A percentile compares a stretch with the other conserved stretches of the same genome.
These are phyloP conservation scores for Diplodia mutila DNA, from an alignment of 2,329 filamentous ascomycete species.

Conservation along the genomic window DNA sequence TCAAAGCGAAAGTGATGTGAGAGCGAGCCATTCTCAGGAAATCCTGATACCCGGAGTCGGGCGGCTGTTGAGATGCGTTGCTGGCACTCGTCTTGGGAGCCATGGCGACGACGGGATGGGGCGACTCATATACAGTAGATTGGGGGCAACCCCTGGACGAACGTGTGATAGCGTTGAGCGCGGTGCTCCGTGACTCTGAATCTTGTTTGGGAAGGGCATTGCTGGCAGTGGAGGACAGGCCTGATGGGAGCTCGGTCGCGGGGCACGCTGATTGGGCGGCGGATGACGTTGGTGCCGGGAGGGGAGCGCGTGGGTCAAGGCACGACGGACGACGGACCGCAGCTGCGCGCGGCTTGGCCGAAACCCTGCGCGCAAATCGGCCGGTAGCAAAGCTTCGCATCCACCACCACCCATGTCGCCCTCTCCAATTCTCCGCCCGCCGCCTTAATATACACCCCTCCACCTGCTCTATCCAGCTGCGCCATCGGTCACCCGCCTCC, in stretches of 20 bases:
- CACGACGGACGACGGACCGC: slow-evolving; percentile 16
- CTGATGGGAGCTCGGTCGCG: not conserved
- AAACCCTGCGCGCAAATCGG: slow-evolving; percentile 17
- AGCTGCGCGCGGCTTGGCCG: slow-evolving; percentile 12
- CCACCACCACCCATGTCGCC: slow-evolving; percentile 1
- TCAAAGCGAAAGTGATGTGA: slow-evolving; percentile 43
- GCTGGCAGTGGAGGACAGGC: not conserved
- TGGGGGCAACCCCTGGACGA: not conserved
- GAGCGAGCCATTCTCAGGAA: slow-evolving; percentile 43
- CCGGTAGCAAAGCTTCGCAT: slow-evolving; percentile 14
- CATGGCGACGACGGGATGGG: not conserved
- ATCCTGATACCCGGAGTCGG: not conserved
- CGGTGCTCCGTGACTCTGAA: not conserved
- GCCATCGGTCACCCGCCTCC: not conserved
- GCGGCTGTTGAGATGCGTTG: not conserved
- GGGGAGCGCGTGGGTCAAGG: slow-evolving; percentile 5
- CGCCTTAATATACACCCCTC: slow-evolving; percentile 15
- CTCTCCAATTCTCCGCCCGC: not conserved
- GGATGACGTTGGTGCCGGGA: slow-evolving; percentile 5
- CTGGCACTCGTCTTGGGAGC: slow-evolving; percentile 7
- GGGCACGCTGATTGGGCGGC: slow-evolving; percentile 12
- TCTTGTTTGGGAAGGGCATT: slow-evolving; percentile 15
- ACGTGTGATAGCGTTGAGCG: not conserved
- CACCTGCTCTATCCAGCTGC: slow-evolving; percentile 16
- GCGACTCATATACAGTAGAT: slow-evolving; percentile 5